phyloP scores from a whole-genome alignment of 768 basidiomycete genomes.

The Hemileccinum rubropunctum region DNA sequence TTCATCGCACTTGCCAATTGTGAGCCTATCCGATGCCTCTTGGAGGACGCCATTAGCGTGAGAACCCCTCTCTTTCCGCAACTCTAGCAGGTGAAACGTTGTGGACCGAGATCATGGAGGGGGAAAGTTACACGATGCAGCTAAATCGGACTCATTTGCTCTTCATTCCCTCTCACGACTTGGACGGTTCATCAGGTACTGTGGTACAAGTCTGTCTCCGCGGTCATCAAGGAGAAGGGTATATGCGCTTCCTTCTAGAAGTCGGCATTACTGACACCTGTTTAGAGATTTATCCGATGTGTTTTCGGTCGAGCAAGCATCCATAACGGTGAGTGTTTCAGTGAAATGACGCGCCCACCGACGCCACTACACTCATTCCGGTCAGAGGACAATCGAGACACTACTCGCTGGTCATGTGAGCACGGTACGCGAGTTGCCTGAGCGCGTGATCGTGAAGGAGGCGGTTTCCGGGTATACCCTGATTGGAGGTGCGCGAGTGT shows the following conservation, averaged over 20 bases:
- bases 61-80: background rate
- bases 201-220: slow-evolving; percentile 28
- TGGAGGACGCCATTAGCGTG: background rate
- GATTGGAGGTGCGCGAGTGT: slow-evolving; percentile 16
- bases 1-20: too few species aligned
- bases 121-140: slow-evolving; percentile 11
- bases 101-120: background rate
- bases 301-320: slow-evolving; percentile 8
- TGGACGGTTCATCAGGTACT: slow-evolving; percentile 7
- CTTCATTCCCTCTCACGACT: slow-evolving; percentile 16
- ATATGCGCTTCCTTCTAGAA: slow-evolving; percentile 9
- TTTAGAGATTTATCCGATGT: slow-evolving; percentile 6
- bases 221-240: slow-evolving; percentile 12
- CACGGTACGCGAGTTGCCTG: slow-evolving; percentile 12
- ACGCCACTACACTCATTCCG: background rate
- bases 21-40: too few species aligned
- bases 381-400: slow-evolving; percentile 25
- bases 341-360: background rate
- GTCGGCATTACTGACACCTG: background rate
- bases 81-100: background rate
- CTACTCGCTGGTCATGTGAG: slow-evolving; percentile 20
- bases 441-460: slow-evolving; percentile 11
- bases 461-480: slow-evolving; percentile 16
- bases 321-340: slow-evolving; percentile 20
- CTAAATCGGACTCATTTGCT: slow-evolving; percentile 25